Evolutionary conservation across 371 early-diverging fungal species (phyloP), one percentile per base, ranked within the genome.

Genomic region (Choanephora cucurbitarum): DNA sequence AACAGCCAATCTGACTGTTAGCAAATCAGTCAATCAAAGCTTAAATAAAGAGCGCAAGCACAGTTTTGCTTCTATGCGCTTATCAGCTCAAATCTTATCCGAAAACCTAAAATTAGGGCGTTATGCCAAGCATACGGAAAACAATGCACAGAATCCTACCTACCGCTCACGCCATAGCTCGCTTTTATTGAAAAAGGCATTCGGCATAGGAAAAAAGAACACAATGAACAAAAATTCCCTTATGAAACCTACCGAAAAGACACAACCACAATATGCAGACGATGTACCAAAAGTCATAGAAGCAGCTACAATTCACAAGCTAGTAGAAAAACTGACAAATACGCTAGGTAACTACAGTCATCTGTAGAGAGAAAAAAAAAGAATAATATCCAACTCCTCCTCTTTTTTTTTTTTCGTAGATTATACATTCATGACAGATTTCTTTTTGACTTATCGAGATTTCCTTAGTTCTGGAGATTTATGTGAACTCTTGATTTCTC

Each of bases 371-470:
- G n/a, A n/a, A n/a, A n/a, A n/a, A n/a, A n/a, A n/a, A n/a, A n/a
- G 15, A 60, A 33, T 18, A 49, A 11, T 14, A 6, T 17, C 15
- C 6, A 8, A 22, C 40, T 44, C n/a, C n/a, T n/a, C n/a, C n/a
- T n/a, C n/a, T n/a, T n/a, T n/a, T n/a, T n/a, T 31, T 17, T 40
- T 18, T 46, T 45, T 56, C 13, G 37, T 56, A 81, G 89, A 88
- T 53, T 88, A 88, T 58, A 85, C 82, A 8, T 86, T 84, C 34
- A 72, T 88, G 72, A 82, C 85, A 41, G 89, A 88, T 57, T 88
- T 88, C 57, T 88, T 88, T 64, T 68, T 88, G 49, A 84, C 85
- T 21, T 88, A 85, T 46, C 77, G 89, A n/a, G 70, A 79, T 17
- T 88, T 88, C 49, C 69, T 87, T n/a, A 61, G 73, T 1, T 81